Base-by-base conservation (phyloP, 2,329 filamentous ascomycete species). In the Berkeleyomyces basicola region DNA sequence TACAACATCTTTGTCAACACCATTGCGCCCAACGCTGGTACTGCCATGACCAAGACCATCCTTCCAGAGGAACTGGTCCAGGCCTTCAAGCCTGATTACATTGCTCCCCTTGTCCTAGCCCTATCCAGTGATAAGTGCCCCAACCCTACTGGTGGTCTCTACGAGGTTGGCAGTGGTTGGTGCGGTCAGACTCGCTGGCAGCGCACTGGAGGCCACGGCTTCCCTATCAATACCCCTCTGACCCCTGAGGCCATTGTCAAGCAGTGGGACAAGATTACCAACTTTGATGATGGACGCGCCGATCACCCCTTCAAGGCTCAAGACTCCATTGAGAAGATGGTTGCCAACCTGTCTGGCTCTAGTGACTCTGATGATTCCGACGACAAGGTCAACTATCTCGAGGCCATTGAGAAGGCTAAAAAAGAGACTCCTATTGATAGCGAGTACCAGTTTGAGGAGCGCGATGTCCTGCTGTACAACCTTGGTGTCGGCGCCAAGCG, bases 1-100 rank as follows among this genome's bases (percentile, higher is more conserved):
- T 90, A 99, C 81, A 96, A 96, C 80, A 97, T 99, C 74, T 90
- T 84, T 70, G 89, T 96, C 74, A 99, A 99, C 81, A 96, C 91
- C 64, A 96, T 99, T 70, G 93, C 93, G 33, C 93, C 93, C 68
- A 99, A 97, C 71, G 93, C 93, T 46, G 93, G 93, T 69, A 99
- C 93, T 53, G 85, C 86, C 72, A 93, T 99, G 88, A 99, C 93
- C 63, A 83, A 85, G 68, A 92, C 88, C 59, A 88, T 99, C 72
- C 82, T 99, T 79, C 93, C 93, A 39, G 90, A 96, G 76, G 93
- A 99, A 78, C 84, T 97, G 78, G 91, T 99, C 16, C 91, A 97
- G 78, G 92, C 93, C 55, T 96, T 99, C 81, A 99, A 97, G 84
- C 93, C 93, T 65, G 92, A 97, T 72, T 97, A 96, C 75, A 91